Percentiles rank a stretch among this genome's conserved stretches.
phyloP scores from a whole-genome alignment of 1,284 basidiomycete genomes.

The Cryptococcus sp. region DNA sequence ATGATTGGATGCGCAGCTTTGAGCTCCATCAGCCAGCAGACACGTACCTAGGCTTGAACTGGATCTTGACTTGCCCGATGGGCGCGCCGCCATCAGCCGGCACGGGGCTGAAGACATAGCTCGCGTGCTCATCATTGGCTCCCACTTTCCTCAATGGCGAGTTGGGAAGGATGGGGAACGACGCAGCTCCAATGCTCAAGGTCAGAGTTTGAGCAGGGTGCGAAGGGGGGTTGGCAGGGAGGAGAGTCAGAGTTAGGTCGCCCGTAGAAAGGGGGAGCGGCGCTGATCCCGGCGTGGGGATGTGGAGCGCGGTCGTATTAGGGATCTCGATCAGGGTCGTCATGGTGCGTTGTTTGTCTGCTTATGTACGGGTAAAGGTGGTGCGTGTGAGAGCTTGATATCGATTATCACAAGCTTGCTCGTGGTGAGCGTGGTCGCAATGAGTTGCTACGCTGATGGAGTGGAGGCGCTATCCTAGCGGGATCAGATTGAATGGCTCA shows the following conservation, averaged over 20 bases:
- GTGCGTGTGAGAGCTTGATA: neutral
- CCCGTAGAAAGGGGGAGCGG: conserved; percentile 47
- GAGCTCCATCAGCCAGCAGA: too few relatives aligned
- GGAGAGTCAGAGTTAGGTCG: conserved; percentile 40
- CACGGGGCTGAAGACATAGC: conserved; percentile 47
- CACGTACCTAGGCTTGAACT: conserved; percentile 42
- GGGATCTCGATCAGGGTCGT: conserved; percentile 48
- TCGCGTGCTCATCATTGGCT: conserved; percentile 43
- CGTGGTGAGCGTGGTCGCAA: neutral
- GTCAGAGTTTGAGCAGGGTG: conserved; percentile 40
- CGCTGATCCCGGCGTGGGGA: conserved; percentile 35
- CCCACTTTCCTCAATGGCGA: conserved; percentile 44
- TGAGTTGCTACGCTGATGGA: neutral
- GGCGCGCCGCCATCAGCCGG: conserved; percentile 37
- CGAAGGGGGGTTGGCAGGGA: conserved; percentile 45
- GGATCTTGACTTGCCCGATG: conserved; percentile 49
- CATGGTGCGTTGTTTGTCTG: conserved; percentile 26
- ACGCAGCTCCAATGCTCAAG: conserved; percentile 39
- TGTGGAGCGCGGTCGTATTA: conserved; percentile 37
- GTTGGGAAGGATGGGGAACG: conserved; percentile 42
- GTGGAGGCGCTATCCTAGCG: neutral
- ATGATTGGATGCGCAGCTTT: neutral
- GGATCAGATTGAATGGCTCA: too few relatives aligned
- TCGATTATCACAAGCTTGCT: too few relatives aligned
- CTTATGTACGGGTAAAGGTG: neutral